Conservation (phyloP, 2,329 filamentous ascomycete species). For the Elsinoe batatas region DNA sequence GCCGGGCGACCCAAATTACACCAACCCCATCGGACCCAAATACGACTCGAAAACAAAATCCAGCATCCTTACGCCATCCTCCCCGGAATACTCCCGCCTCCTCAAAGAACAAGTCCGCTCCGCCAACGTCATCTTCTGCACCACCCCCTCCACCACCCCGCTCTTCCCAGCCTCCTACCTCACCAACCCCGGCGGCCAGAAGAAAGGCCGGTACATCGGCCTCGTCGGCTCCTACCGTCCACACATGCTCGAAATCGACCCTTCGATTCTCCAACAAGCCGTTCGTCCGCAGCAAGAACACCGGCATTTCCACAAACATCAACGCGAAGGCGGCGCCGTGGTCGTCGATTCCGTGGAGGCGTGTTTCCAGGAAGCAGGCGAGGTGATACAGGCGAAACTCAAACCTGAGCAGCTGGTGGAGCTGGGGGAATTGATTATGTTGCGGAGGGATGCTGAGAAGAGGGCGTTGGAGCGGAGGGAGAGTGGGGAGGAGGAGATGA, state of each 20-base stretch:
- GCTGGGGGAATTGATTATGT: conserved; percentile 68
- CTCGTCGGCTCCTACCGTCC: conserved; percentile 61
- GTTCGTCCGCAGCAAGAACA: conserved; percentile 44
- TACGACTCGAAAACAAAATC: conserved; percentile 48
- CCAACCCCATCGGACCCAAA: conserved; percentile 26
- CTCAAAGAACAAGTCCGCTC: conserved; percentile 60
- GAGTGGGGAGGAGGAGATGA: conserved; percentile 23
- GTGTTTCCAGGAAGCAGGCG: conserved; percentile 73
- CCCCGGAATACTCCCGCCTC: conserved; percentile 58
- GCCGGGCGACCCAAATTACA: conserved; percentile 26
- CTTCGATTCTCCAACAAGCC: conserved; percentile 60
- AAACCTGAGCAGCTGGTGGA: conserved; percentile 70
- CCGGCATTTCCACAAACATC: conserved; percentile 55
- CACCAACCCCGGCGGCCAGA: conserved; percentile 59
- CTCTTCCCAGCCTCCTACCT: conserved; percentile 67
- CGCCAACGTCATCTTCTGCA: conserved; percentile 79
- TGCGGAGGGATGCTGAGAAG: conserved; percentile 44
- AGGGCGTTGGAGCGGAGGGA: conserved; percentile 17
- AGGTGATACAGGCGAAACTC: conserved; percentile 70
- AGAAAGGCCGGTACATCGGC: conserved; percentile 61
- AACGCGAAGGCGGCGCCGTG: conserved; percentile 49
- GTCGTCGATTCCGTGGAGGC: conserved; percentile 63
- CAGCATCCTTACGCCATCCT: conserved; percentile 57
- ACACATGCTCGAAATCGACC: conserved; percentile 74
- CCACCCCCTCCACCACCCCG: conserved; percentile 63